A percentile compares a stretch with the other conserved stretches of the same genome.
Conservation (phyloP, 1,284 basidiomycete species). For the Rhodotorula sp. region DNA sequence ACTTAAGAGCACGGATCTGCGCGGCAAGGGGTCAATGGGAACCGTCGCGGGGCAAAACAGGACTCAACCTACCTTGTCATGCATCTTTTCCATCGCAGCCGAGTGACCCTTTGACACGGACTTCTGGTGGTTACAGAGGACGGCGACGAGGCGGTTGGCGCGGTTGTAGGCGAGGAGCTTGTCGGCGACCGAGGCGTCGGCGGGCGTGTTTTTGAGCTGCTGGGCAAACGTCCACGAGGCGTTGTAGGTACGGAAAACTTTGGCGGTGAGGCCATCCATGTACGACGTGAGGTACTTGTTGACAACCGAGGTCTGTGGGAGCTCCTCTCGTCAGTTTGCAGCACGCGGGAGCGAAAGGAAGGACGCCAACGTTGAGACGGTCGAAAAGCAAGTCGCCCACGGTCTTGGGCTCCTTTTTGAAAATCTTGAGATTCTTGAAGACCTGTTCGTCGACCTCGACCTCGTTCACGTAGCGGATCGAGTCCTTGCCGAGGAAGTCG, state of each 20-base stretch:
- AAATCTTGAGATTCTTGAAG: constrained; percentile 85
- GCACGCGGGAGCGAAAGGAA: background rate
- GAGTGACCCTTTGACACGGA: constrained; percentile 86
- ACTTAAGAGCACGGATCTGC: constrained; percentile 71
- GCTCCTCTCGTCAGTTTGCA: background rate
- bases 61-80: constrained; percentile 67
- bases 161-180: constrained; percentile 93
- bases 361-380: constrained; percentile 54
- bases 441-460: constrained; percentile 82
- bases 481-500: constrained; percentile 97
- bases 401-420: constrained; percentile 83
- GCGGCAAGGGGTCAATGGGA: background rate
- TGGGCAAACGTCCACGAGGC: constrained; percentile 91
- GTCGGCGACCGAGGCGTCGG: constrained; percentile 75
- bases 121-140: constrained; percentile 97
- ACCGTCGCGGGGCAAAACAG: background rate
- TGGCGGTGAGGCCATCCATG: constrained; percentile 95
- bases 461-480: constrained; percentile 83
- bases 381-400: constrained; percentile 90
- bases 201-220: constrained; percentile 73
- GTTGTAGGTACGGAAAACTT: constrained; percentile 99
- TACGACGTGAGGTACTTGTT: constrained; percentile 88
- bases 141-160: constrained; percentile 90
- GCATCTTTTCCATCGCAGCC: constrained; percentile 86
- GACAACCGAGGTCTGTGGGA: constrained; percentile 67